These are phyloP conservation scores for Tetrastigma voinierianum DNA, from an alignment of 164 flowering plant genomes.

Conservation along the genomic window DNA sequence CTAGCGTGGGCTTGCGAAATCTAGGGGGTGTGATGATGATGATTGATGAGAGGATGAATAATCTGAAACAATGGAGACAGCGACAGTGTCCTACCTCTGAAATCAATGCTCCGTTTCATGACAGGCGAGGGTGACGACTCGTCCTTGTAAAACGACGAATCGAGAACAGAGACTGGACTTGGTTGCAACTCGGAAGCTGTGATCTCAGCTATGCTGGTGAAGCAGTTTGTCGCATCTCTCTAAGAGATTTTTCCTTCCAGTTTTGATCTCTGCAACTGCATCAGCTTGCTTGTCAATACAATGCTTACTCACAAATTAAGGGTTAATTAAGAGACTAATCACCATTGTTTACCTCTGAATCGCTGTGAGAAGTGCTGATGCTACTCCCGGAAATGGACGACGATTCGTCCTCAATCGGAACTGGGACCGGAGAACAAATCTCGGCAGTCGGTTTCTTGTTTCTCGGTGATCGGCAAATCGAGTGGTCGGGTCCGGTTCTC, in stretches of 20 bases:
- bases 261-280: conserved; percentile 41
- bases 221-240: conserved; percentile 89
- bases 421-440: conserved; percentile 12
- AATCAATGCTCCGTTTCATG: conserved; percentile 63
- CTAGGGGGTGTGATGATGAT: too few relatives aligned
- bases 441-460: conserved; percentile 32
- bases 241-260: conserved; percentile 62
- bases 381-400: conserved; percentile 53
- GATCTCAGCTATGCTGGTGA: conserved; percentile 81
- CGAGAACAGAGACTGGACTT: conserved; percentile 95
- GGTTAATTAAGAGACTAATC: not conserved
- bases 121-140: conserved; percentile 78
- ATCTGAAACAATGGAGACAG: not conserved
- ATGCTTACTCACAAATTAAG: too few relatives aligned
- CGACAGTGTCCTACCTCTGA: conserved; percentile 45
- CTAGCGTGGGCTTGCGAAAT: too few relatives aligned
- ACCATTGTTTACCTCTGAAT: conserved; percentile 48
- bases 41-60: too few relatives aligned
- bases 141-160: conserved; percentile 78
- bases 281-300: too few relatives aligned
- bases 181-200: conserved; percentile 64
- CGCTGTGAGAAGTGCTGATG: conserved; percentile 51
- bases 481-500: conserved; percentile 34
- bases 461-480: conserved; percentile 45
- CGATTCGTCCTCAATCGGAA: conserved; percentile 38